These are phyloP conservation scores for Sugiyamaella chiloensis DNA, from an alignment of 805 yeast genomes.

Conservation along the genomic window DNA sequence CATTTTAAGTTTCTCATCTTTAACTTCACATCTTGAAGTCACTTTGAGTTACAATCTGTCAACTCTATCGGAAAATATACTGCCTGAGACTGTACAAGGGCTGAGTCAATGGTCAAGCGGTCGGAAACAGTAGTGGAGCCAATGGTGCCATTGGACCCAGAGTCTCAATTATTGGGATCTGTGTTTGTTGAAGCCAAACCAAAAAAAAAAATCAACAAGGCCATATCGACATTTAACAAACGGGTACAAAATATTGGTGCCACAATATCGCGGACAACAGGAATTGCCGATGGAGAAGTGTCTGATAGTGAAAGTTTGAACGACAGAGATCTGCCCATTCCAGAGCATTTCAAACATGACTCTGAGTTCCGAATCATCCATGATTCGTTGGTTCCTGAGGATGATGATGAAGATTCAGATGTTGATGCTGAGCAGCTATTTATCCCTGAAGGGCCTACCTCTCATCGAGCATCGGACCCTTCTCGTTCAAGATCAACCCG, in stretches of 20 bases:
- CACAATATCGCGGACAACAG: slow-evolving; percentile 18
- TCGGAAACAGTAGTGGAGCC: not conserved
- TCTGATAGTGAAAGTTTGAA: slow-evolving; percentile 15
- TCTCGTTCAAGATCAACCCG: not conserved
- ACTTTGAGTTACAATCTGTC: too few species aligned
- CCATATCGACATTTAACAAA: slow-evolving; percentile 22
- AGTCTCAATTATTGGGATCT: not conserved
- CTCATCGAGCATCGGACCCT: not conserved
- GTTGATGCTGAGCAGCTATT: not conserved
- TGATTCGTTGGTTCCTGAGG: slow-evolving; percentile 17
- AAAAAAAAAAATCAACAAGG: slow-evolving; percentile 22
- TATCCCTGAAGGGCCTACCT: not conserved
- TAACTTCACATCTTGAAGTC: too few species aligned
- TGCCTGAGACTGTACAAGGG: too few species aligned
- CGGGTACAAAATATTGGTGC: slow-evolving; percentile 17
- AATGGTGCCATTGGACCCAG: slow-evolving; percentile 1
- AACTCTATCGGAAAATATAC: too few species aligned
- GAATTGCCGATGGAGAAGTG: slow-evolving; percentile 17
- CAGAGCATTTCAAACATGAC: slow-evolving; percentile 16
- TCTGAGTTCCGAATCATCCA: slow-evolving; percentile 20
- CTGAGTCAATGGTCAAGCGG: slow-evolving; percentile 1
- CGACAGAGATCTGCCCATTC: slow-evolving; percentile 13
- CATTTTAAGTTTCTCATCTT: too few species aligned
- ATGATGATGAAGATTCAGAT: slow-evolving; percentile 8
- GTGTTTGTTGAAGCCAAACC: slow-evolving; percentile 22